phyloP scores from a whole-genome alignment of 1,139 yeast species.

The Tardiomyces blankii region DNA sequence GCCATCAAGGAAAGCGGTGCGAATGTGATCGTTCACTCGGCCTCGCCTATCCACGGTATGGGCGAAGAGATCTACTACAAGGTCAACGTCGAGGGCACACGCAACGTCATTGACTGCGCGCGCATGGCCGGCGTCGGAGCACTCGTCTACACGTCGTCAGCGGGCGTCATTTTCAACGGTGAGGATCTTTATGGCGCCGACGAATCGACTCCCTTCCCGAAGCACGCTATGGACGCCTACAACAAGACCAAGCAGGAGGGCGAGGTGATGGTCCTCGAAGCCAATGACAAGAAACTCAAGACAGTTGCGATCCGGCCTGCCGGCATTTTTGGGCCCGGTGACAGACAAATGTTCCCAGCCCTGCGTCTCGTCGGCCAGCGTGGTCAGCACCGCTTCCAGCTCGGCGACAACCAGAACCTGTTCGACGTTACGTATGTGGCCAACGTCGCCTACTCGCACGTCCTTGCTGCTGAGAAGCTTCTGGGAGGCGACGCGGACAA shows the following conservation, averaged over 20 bases:
- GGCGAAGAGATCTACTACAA: constrained; percentile 70
- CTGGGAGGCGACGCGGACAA: constrained; percentile 29
- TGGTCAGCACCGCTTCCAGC: constrained; percentile 86
- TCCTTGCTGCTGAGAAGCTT: constrained; percentile 74
- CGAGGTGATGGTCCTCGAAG: constrained; percentile 66
- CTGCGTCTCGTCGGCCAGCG: constrained; percentile 69
- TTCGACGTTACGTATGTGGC: constrained; percentile 99
- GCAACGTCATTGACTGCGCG: constrained; percentile 55
- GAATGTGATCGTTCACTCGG: constrained; percentile 83
- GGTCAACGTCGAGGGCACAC: constrained; percentile 87
- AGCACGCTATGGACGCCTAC: constrained; percentile 90
- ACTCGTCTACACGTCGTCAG: constrained; percentile 89
- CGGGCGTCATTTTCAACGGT: constrained; percentile 95
- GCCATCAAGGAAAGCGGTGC: constrained; percentile 56
- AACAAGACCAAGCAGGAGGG: constrained; percentile 93
- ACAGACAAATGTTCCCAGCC: constrained; percentile 92
- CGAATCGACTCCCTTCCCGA: constrained; percentile 90
- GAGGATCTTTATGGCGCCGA: constrained; percentile 83
- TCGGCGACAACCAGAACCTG: constrained; percentile 86
- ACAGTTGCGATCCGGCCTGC: constrained; percentile 94
- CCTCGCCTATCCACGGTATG: constrained; percentile 91
- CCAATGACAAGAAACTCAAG: constrained; percentile 43
- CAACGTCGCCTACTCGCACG: constrained; percentile 97
- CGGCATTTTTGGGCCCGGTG: constrained; percentile 98
- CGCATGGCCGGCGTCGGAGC: constrained; percentile 38